Conservation (phyloP, 345 rosid species). For the Heritiera littoralis region DNA sequence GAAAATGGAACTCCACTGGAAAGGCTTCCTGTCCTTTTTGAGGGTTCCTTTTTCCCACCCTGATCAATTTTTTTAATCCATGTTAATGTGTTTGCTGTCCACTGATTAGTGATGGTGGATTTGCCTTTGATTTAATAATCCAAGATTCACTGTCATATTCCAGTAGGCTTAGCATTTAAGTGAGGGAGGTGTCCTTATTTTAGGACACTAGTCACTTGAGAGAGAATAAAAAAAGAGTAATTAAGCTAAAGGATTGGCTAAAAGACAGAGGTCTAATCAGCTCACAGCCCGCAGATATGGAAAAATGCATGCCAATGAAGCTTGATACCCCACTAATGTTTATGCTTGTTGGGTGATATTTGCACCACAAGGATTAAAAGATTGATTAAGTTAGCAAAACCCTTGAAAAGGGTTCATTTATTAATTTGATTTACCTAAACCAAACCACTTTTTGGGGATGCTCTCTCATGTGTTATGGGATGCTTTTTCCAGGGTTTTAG, state of each 20-base stretch:
- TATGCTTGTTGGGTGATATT: slow-evolving; percentile 15
- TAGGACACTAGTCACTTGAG: too few relatives aligned
- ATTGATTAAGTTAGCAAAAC: slow-evolving; percentile 9
- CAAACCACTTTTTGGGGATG: slow-evolving; percentile 26
- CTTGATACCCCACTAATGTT: slow-evolving; percentile 32
- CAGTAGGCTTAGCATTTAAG: slow-evolving; percentile 36
- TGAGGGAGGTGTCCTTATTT: too few relatives aligned
- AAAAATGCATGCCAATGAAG: slow-evolving; percentile 13
- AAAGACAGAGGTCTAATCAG: slow-evolving; percentile 29
- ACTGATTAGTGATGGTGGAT: slow-evolving; percentile 48
- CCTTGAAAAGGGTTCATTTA: slow-evolving; percentile 16
- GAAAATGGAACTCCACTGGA: slow-evolving; percentile 51
- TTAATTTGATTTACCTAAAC: slow-evolving; percentile 24
- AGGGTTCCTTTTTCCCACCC: not conserved
- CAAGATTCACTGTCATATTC: slow-evolving; percentile 26
- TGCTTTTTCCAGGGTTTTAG: slow-evolving; percentile 7
- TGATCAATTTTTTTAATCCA: slow-evolving; percentile 17
- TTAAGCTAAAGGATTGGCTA: slow-evolving; percentile 16
- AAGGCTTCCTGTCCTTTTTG: slow-evolving; percentile 23
- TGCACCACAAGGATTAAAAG: not conserved
- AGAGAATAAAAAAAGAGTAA: not conserved
- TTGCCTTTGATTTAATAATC: slow-evolving; percentile 14
- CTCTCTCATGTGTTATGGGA: slow-evolving; percentile 23
- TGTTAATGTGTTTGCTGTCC: slow-evolving; percentile 47
- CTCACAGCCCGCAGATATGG: slow-evolving; percentile 36